These are phyloP conservation scores for Cytospora schulzeri DNA, from an alignment of 2,329 filamentous ascomycete genomes.

Conservation along the genomic window DNA sequence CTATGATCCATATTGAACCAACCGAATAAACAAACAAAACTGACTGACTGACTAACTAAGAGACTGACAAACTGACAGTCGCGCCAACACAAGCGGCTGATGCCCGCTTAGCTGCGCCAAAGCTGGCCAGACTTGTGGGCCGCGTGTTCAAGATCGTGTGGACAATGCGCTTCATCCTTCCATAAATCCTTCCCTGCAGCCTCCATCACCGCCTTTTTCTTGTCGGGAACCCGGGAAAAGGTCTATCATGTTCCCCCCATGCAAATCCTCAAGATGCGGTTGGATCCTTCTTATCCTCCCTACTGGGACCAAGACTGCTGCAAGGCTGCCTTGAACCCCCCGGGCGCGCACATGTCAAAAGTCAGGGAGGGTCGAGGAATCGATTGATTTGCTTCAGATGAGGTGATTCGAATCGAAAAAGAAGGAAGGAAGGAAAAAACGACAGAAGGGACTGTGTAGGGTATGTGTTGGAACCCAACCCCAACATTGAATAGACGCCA, in stretches of 20 bases:
- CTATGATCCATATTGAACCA: no score
- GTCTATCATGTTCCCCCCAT: no score
- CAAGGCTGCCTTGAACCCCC: neutral
- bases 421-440: neutral
- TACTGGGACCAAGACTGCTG: no score
- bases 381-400: neutral
- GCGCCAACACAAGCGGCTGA: conserved; percentile 27
- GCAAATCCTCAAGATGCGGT: neutral
- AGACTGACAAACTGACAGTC: neutral
- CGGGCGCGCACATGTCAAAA: no score
- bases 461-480: neutral
- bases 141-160: neutral
- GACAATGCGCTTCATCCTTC: conserved; percentile 8
- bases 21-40: neutral
- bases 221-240: no score
- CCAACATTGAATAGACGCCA: conserved; percentile 14
- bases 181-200: neutral
- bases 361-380: conserved; percentile 2
- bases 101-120: conserved; percentile 24
- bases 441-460: no score
- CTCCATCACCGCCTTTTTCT: conserved; percentile 17
- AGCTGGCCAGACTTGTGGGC: neutral
- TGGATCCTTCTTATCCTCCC: conserved; percentile 1
- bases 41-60: neutral
- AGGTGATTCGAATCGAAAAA: neutral